Evolutionary conservation across 768 basidiomycete genomes (phyloP), one percentile per base, ranked within the genome.

Genomic region (Auricularia sp.): DNA sequence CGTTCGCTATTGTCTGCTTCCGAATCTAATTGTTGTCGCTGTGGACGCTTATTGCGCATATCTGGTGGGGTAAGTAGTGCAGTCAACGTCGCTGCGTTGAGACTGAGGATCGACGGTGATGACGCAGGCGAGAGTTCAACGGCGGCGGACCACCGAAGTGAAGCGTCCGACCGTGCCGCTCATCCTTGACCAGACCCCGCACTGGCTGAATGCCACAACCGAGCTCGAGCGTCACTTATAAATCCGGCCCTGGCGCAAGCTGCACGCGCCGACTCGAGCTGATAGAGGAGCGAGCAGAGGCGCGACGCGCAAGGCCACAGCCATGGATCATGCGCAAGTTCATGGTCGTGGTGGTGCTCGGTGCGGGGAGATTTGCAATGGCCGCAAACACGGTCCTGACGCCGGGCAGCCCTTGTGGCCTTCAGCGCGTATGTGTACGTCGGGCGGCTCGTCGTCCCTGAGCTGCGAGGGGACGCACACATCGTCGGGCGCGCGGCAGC

Each of bases 281-380:
- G 34, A 16, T 54, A 7, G 34, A 51, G 18, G 47, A 16, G 18
- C 47, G 47, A 0, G 18, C 18, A 6, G 47, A 51, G 47, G 36
- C 39, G 11, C 42, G 61, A 12, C 21, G 44, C 21, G 39, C 44
- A 8, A 7, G 61, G 4, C 70, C 64, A n/a, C 67, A 88, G 66
- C 87, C 90, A 63, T 92, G 90, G 90, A 75, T 88, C 61, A 78
- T 83, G 33, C 83, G 81, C 73, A 93, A 93, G 77, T 68, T 90
- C 42, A 78, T 85, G 70, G 78, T 93, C 34, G 79, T 75, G 3
- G 61, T 93, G 2, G 81, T 85, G 0, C 16, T 82, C 23, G 87
- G 77, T 0, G 77, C 47, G 93, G 64, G 80, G 86, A 10, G 11
- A 12, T 5, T 51, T 51, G 11, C 1, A 8, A 18, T 18, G 6